Evolutionary conservation across 2,329 filamentous ascomycete species (phyloP), one percentile per base, ranked within the genome.

Genomic region (Fusarium sambucinum): DNA sequence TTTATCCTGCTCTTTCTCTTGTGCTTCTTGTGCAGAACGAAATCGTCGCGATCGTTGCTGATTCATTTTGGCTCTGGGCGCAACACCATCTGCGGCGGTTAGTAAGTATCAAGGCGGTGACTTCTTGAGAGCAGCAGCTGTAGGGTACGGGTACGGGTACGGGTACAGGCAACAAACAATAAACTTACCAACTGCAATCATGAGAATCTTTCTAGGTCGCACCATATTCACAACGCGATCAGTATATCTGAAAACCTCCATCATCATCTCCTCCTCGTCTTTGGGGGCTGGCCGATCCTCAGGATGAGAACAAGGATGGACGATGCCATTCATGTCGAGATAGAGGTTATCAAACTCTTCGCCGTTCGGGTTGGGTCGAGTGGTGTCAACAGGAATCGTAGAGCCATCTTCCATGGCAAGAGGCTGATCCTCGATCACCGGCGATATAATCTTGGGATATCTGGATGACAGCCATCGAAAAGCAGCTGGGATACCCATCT

Each of bases 151-250:
- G 19, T 19, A 13, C 21, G 23, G n/a, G 38, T n/a, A 6, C 23
- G 8, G n/a, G 19, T 19, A 13, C 21, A 7, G 16, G 8, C 10
- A 11, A 11, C 6, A 25, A 50, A 41, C 8, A 8, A 17, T 27
- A 23, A 17, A 82, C 89, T 74, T 85, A 94, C 92, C 92, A 78
- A 99, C 94, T 75, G 96, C 96, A 76, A 99, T 97, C 92, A 98
- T 96, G 57, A 99, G 87, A 48, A 99, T 83, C 82, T 97, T 98
- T 73, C 96, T 90, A 12, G 96, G 96, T 63, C 96, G 92, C 70
- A 97, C 95, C 95, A 99, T 99, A 79, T 97, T 97, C 71, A 99
- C 93, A 25, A 99, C 94, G 63, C 96, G 91, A 77, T 99, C 94
- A n/a, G 96, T 99, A 80, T 99, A 99, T 77, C 91, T 93, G 85